Conservation (phyloP, 148 eudicot genomes). For the Rhododendron molle region DNA sequence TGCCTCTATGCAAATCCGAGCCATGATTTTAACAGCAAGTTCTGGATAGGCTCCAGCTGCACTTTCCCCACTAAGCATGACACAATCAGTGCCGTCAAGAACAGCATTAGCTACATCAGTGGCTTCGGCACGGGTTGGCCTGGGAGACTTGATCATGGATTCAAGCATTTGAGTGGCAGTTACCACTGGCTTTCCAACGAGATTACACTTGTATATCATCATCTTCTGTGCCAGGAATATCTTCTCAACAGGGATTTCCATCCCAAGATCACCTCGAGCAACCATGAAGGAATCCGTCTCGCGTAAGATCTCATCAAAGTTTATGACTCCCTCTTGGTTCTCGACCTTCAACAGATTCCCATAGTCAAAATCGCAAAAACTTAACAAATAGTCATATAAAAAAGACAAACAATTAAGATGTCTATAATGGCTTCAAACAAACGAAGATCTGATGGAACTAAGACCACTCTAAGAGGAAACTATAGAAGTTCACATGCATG, state of each 20-base stretch:
- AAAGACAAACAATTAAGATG: not conserved
- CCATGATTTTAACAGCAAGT: conserved; percentile 78
- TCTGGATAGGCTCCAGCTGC: conserved; percentile 92
- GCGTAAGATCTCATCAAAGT: conserved; percentile 69
- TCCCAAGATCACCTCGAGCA: conserved; percentile 92
- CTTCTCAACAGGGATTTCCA: conserved; percentile 89
- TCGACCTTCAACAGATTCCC: conserved; percentile 45
- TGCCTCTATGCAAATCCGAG: conserved; percentile 77
- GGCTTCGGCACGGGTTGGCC: conserved; percentile 85
- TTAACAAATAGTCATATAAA: not conserved
- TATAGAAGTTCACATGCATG: not conserved
- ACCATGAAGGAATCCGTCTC: conserved; percentile 91
- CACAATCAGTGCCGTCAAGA: conserved; percentile 82
- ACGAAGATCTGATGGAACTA: not conserved
- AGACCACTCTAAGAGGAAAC: not conserved
- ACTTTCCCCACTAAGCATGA: conserved; percentile 80
- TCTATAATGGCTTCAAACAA: not conserved
- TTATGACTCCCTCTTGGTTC: conserved; percentile 84
- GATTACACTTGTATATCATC: conserved; percentile 90
- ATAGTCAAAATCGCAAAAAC: not conserved
- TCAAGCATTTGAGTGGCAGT: conserved; percentile 92
- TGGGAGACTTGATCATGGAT: conserved; percentile 71
- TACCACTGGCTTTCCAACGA: conserved; percentile 79
- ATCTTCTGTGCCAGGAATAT: conserved; percentile 81
- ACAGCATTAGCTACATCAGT: conserved; percentile 82